Evolutionary conservation across 2,329 filamentous ascomycete genomes (phyloP).

Genomic region (Aspergillus versicolor): DNA sequence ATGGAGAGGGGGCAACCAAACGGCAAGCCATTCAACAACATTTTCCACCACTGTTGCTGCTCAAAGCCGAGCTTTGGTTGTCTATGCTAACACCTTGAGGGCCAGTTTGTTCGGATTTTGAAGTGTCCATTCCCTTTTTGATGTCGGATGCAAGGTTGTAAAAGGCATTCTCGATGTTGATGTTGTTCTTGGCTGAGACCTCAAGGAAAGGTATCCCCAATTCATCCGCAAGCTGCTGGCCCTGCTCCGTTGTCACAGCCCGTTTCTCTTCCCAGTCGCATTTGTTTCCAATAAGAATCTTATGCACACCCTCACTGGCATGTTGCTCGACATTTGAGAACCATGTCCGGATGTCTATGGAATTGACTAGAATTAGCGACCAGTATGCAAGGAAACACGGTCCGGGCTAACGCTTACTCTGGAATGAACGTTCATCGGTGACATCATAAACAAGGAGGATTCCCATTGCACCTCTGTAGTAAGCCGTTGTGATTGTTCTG

Average conservation of each 20-base stretch:
- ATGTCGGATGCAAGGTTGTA: conserved; percentile 93
- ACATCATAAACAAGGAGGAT: conserved; percentile 98
- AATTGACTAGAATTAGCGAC: conserved; percentile 16
- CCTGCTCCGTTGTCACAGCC: conserved; percentile 86
- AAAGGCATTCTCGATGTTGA: conserved; percentile 99
- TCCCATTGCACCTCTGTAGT: conserved; percentile 98
- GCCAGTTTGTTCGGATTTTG: conserved; percentile 68
- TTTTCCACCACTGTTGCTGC: conserved; percentile 61
- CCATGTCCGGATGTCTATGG: conserved; percentile 93
- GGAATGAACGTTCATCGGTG: conserved; percentile 92
- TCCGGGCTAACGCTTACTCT: conserved; percentile 63
- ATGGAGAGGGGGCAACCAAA: conserved; percentile 13
- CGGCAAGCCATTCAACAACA: conserved; percentile 63
- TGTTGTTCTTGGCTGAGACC: conserved; percentile 97
- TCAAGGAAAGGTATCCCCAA: conserved; percentile 98
- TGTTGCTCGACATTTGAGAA: conserved; percentile 99
- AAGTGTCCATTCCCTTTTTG: conserved; percentile 96
- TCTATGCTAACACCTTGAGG: conserved; percentile 67
- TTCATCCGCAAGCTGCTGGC: conserved; percentile 90
- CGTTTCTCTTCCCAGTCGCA: conserved; percentile 99
- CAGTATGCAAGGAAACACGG: not conserved
- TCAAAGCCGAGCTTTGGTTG: conserved; percentile 54
- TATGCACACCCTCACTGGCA: conserved; percentile 98
- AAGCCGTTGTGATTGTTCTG: conserved; percentile 97
- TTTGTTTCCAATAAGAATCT: conserved; percentile 99